Conservation (phyloP, 2,329 filamentous ascomycete species). For the Neurospora crassa region DNA sequence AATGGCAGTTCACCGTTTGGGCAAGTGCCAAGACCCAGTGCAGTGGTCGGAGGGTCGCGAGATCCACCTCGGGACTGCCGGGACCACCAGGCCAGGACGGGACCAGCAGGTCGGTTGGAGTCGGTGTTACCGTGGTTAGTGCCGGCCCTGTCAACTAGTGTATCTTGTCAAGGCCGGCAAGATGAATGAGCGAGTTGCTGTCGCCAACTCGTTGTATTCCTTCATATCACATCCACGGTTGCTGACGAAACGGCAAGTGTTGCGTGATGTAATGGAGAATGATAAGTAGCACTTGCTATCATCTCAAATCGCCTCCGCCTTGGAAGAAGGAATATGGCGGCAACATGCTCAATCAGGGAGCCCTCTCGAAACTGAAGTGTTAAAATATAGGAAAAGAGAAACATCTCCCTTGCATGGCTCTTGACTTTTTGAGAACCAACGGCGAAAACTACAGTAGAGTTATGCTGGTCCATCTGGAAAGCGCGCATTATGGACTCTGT, state of each 20-base stretch:
- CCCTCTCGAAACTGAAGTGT: neutral
- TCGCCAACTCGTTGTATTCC: neutral
- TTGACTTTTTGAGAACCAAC: neutral
- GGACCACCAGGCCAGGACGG: too few species aligned
- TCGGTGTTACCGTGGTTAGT: neutral
- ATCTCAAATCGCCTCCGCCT: neutral
- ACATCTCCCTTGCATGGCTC: neutral
- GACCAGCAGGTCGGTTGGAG: neutral
- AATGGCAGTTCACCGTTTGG: neutral
- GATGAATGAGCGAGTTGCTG: neutral
- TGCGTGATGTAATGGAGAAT: neutral
- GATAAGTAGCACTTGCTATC: neutral
- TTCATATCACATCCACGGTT: neutral
- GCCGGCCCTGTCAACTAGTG: neutral
- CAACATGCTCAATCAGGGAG: neutral
- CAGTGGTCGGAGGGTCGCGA: neutral
- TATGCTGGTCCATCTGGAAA: neutral
- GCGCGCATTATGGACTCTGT: neutral
- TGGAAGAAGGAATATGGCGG: neutral
- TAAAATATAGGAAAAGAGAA: neutral
- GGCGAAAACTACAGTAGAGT: neutral
- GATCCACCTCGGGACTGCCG: neutral
- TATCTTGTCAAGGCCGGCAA: neutral
- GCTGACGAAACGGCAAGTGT: neutral
- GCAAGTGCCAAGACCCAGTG: neutral